phyloP scores from a whole-genome alignment of 1,284 basidiomycete species.

The Leccinum pallidistipes region DNA sequence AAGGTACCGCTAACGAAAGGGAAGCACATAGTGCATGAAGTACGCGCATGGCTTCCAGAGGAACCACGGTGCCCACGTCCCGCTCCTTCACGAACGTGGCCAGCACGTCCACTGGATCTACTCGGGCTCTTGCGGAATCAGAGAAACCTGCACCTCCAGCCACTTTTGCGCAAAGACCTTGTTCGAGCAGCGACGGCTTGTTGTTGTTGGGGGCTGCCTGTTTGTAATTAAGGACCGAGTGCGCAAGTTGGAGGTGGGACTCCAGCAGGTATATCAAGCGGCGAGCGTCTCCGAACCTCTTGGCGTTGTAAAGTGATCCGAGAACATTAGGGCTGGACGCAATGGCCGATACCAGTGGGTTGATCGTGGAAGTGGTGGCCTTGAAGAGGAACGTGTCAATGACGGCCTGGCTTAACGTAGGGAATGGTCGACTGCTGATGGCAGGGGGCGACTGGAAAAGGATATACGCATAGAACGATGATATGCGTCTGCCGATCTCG shows the following conservation, averaged over 20 bases:
- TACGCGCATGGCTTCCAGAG: conserved; percentile 63
- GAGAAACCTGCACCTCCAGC: conserved; percentile 49
- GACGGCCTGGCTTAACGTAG: conserved; percentile 58
- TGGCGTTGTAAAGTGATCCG: conserved; percentile 55
- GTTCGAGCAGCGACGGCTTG: conserved; percentile 69
- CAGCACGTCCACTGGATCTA: conserved; percentile 72
- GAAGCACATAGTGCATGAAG: conserved; percentile 68
- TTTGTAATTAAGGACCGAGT: conserved; percentile 64
- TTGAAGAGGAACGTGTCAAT: conserved; percentile 67
- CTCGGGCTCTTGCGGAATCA: conserved; percentile 46
- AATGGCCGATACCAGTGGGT: conserved; percentile 70
- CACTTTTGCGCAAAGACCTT: conserved; percentile 64
- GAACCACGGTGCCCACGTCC: conserved; percentile 56
- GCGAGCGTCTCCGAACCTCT: conserved; percentile 68
- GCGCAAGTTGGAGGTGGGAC: conserved; percentile 61
- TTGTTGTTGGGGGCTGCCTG: conserved; percentile 39
- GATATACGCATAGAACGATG: conserved; percentile 65
- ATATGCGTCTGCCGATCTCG: conserved; percentile 71
- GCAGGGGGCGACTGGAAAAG: conserved; percentile 61
- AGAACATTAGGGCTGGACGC: conserved; percentile 61
- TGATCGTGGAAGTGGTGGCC: conserved; percentile 73
- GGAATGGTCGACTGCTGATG: conserved; percentile 54
- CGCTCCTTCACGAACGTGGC: conserved; percentile 63
- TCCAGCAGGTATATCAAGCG: conserved; percentile 69
- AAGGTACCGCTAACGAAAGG: conserved; percentile 56